A percentile compares a stretch with the other conserved stretches of the same genome.
These are phyloP conservation scores for Zizania palustris DNA, from an alignment of 202 grass and related monocot species.

Conservation along the genomic window DNA sequence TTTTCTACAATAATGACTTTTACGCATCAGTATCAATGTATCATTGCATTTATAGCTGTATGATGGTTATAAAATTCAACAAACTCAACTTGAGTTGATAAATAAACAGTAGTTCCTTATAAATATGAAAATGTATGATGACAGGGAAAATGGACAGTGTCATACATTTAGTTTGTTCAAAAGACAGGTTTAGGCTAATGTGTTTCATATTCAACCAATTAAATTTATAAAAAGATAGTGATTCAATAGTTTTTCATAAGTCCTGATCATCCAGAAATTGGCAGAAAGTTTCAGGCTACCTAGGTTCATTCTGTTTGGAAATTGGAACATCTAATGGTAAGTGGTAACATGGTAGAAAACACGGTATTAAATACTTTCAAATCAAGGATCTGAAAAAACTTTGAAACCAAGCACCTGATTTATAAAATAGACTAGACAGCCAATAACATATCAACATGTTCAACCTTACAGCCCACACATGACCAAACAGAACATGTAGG, in stretches of 20 bases:
- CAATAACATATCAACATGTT: slow-evolving; percentile 15
- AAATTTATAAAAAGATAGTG: background rate
- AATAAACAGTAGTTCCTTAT: background rate
- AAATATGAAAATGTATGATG: slow-evolving; percentile 3
- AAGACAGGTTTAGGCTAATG: background rate
- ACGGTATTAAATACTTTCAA: background rate
- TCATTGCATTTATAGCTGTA: background rate
- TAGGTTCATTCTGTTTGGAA: slow-evolving; percentile 1
- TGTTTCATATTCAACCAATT: background rate
- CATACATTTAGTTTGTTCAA: background rate
- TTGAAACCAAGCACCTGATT: background rate
- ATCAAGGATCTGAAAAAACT: background rate
- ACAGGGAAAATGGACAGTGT: slow-evolving; percentile 4
- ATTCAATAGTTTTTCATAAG: slow-evolving; percentile 9
- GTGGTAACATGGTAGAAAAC: slow-evolving; percentile 2
- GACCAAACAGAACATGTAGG: slow-evolving; percentile 13
- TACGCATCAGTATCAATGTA: background rate
- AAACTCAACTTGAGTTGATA: slow-evolving; percentile 1
- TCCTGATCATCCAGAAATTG: background rate
- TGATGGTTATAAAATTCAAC: background rate
- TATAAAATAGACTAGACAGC: slow-evolving; percentile 17
- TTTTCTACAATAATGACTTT: background rate
- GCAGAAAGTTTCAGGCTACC: background rate
- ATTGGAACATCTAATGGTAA: slow-evolving; percentile 20
- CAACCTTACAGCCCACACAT: background rate